Conservation (phyloP, 1,139 yeast genomes). For the Pichia sp. region DNA sequence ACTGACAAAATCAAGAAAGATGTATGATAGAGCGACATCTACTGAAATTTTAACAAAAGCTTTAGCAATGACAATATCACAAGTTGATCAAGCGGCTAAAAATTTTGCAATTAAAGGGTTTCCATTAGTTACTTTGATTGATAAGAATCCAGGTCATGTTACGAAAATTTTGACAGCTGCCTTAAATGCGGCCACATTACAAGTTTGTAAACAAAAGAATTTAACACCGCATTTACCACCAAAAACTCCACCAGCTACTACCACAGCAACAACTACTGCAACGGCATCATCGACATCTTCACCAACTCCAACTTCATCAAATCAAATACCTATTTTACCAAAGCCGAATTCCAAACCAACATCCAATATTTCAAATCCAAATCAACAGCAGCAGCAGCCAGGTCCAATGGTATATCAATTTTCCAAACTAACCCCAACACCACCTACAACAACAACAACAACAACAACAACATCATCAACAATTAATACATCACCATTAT, state of each 20-base stretch:
- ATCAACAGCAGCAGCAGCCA: background rate
- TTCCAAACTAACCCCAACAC: constrained; percentile 1
- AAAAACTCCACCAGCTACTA: constrained; percentile 16
- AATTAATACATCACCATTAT: background rate
- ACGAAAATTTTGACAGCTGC: constrained; percentile 80
- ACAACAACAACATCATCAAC: background rate
- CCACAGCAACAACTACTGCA: constrained; percentile 19
- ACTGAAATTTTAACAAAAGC: constrained; percentile 86
- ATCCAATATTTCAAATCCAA: background rate
- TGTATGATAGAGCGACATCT: constrained; percentile 65
- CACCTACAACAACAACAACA: background rate
- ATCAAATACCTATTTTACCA: background rate
- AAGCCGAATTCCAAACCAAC: background rate
- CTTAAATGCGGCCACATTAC: constrained; percentile 69
- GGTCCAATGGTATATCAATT: constrained; percentile 12
- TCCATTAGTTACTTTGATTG: constrained; percentile 73
- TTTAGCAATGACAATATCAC: constrained; percentile 86
- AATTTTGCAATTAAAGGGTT: constrained; percentile 78
- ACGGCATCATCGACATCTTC: constrained; percentile 17
- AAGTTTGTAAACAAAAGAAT: constrained; percentile 40
- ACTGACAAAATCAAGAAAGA: constrained; percentile 62
- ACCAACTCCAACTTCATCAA: background rate
- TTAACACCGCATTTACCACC: constrained; percentile 19
- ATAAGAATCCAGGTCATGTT: constrained; percentile 81
- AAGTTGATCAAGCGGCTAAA: constrained; percentile 79